Evolutionary conservation across 23 red algal genomes (phyloP), one percentile per base, ranked within the genome.

Genomic region (Agarophyton chilense): DNA sequence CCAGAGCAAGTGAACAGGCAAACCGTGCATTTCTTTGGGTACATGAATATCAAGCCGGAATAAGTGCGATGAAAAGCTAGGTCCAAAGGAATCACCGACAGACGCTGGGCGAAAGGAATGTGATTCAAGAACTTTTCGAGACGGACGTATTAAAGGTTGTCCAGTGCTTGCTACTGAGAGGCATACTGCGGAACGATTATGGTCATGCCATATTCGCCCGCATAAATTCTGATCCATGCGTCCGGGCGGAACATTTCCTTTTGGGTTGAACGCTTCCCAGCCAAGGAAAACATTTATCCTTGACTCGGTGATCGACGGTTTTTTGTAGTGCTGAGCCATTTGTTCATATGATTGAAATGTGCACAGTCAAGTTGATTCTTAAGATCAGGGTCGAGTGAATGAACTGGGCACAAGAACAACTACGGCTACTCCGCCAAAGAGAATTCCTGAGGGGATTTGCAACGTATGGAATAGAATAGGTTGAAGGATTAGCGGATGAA

Each of bases 311-410:
- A 94, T 94, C 2, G 63, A 74, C 28, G 79, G 51, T 35, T 93
- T 83, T 72, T 93, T 93, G 71, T 93, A 93, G 47, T 93, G 67
- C 41, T 84, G 79, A 42, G 90, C 77, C 90, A 93, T 93, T 26
- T 65, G 17, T 14, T 14, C 60, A 36, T 1, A 18, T 36, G 60
- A 29, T 65, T 60, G 34, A 25, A 8, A 62, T 9, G 39, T 46
- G 39, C 36, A 6, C 12, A 12, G 12, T 9, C 7, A 35, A 57
- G 52, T 78, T 38, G 73, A 38, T 12, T 46, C 39, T 46, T 12
- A 38, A 6, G 33, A 78, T 9, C 7, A 78, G 39, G 12, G 38
- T 78, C 4, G 3, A 29, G 21, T 61, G 56, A 61, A 61, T 25
- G 25, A 61, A 24, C 25, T 31, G 25, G n/a, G 10, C 1, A 29